phyloP scores from a whole-genome alignment of 768 basidiomycete species.

The Aureoboletus auriporus region DNA sequence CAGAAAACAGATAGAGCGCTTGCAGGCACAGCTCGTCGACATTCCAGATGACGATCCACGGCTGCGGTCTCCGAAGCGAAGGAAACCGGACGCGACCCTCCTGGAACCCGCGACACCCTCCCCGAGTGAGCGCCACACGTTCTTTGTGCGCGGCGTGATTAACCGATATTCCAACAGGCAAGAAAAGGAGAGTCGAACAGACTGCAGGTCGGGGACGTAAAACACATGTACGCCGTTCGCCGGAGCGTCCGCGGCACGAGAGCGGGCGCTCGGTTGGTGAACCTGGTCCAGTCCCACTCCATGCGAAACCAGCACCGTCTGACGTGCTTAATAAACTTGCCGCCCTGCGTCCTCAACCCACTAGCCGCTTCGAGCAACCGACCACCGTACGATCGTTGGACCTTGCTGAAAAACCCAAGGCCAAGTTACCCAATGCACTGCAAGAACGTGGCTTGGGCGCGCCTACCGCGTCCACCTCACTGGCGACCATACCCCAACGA shows the following conservation, averaged over 20 bases:
- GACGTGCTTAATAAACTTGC: conserved; percentile 52
- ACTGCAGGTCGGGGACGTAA: conserved; percentile 18
- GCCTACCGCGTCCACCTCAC: conserved; percentile 3
- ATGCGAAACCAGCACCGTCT: conserved; percentile 43
- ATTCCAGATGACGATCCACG: conserved; percentile 23
- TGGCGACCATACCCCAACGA: conserved; percentile 20
- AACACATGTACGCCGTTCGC: conserved; percentile 5
- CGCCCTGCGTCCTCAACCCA: conserved; percentile 25
- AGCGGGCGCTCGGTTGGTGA: conserved; percentile 7
- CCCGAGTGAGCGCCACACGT: conserved; percentile 48
- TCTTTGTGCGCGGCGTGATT: neutral
- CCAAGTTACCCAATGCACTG: conserved; percentile 7
- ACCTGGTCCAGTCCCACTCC: conserved; percentile 3
- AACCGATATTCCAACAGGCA: conserved; percentile 15
- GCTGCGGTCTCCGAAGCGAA: conserved; percentile 46
- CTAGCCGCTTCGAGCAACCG: conserved; percentile 10
- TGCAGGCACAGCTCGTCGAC: conserved; percentile 53
- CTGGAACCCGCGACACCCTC: conserved; percentile 56
- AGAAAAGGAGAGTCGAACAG: conserved; percentile 46
- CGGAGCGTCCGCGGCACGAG: conserved; percentile 14
- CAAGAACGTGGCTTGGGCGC: conserved; percentile 8
- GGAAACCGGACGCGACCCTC: conserved; percentile 35
- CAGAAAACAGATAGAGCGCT: conserved; percentile 47
- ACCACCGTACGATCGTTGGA: conserved; percentile 30
- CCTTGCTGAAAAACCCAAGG: conserved; percentile 18